Conservation (phyloP, 805 yeast genomes). For the Starmerella tilneyi region DNA sequence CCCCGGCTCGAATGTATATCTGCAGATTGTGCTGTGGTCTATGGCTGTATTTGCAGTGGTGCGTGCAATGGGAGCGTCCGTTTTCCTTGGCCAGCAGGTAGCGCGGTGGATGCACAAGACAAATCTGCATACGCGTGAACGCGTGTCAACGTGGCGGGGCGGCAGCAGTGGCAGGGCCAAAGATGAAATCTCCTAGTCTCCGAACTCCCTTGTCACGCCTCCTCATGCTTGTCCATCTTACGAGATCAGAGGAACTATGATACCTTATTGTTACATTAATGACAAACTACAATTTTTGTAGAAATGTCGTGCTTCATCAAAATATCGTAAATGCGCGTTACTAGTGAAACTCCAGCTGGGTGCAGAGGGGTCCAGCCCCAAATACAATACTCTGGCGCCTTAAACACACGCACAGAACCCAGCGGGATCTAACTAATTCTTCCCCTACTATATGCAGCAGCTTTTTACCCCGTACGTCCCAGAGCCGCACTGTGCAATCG, state of each 20-base stretch:
- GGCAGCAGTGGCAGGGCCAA: background rate
- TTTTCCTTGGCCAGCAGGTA: slow-evolving; percentile 45
- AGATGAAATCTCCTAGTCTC: background rate
- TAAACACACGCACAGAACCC: slow-evolving; percentile 10
- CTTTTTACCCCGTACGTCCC: slow-evolving; percentile 28
- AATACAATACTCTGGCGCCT: background rate
- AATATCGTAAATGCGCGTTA: too few relatives aligned
- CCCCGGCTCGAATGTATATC: slow-evolving; percentile 58
- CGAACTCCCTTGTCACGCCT: too few relatives aligned
- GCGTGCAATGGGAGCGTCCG: slow-evolving; percentile 72
- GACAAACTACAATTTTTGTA: too few relatives aligned
- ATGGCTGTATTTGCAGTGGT: slow-evolving; percentile 76
- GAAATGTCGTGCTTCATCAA: too few relatives aligned
- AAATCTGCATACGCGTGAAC: slow-evolving; percentile 21
- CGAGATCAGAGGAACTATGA: too few relatives aligned
- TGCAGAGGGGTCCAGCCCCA: slow-evolving; percentile 2
- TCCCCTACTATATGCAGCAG: slow-evolving; percentile 21
- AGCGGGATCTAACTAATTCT: background rate
- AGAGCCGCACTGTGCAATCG: slow-evolving; percentile 31
- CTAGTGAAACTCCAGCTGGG: background rate
- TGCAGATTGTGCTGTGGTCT: slow-evolving; percentile 80
- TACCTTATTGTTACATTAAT: too few relatives aligned
- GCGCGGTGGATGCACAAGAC: slow-evolving; percentile 25
- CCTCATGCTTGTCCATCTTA: too few relatives aligned
- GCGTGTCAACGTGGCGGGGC: slow-evolving; percentile 14